A percentile compares a stretch with the other conserved stretches of the same genome.
phyloP scores from a whole-genome alignment of 352 stramenopile species.

The Blastocystis sp. region DNA sequence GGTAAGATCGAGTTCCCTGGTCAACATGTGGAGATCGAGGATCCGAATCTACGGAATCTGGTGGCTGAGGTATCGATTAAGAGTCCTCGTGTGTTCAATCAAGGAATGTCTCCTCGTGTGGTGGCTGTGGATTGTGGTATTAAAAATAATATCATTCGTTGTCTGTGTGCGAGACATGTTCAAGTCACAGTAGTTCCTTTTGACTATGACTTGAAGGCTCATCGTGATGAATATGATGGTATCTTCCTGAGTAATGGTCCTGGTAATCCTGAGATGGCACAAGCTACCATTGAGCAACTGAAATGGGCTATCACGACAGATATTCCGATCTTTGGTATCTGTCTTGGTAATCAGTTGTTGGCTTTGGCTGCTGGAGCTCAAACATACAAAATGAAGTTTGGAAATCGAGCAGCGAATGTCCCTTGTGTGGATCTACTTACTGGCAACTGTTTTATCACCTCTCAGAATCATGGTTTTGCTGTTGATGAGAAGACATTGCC shows the following conservation, averaged over 20 bases:
- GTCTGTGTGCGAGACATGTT: conserved; percentile 81
- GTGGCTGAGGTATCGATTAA: conserved; percentile 88
- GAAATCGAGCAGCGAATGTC: conserved; percentile 95
- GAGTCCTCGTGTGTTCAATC: conserved; percentile 80
- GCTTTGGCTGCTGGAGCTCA: conserved; percentile 83
- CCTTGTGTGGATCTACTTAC: conserved; percentile 89
- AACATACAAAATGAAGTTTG: conserved; percentile 94
- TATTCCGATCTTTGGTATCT: conserved; percentile 94
- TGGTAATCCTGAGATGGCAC: conserved; percentile 86
- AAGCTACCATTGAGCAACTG: conserved; percentile 81
- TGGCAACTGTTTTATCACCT: conserved; percentile 91
- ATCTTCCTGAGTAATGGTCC: conserved; percentile 94
- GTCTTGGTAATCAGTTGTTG: conserved; percentile 94
- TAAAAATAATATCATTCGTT: conserved; percentile 98
- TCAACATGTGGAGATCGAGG: conserved; percentile 69
- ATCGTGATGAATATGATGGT: conserved; percentile 85
- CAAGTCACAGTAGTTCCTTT: conserved; percentile 89
- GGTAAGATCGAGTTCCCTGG: conserved; percentile 85
- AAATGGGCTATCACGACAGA: conserved; percentile 77
- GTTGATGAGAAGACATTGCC: conserved; percentile 83
- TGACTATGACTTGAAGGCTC: conserved; percentile 84
- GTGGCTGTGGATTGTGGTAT: conserved; percentile 94
- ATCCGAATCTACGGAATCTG: conserved; percentile 87
- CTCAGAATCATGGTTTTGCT: conserved; percentile 95
- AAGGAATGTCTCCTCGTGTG: conserved; percentile 80